Evolutionary conservation across 2,329 filamentous ascomycete species (phyloP).

Genomic region (Aspergillus sp.): DNA sequence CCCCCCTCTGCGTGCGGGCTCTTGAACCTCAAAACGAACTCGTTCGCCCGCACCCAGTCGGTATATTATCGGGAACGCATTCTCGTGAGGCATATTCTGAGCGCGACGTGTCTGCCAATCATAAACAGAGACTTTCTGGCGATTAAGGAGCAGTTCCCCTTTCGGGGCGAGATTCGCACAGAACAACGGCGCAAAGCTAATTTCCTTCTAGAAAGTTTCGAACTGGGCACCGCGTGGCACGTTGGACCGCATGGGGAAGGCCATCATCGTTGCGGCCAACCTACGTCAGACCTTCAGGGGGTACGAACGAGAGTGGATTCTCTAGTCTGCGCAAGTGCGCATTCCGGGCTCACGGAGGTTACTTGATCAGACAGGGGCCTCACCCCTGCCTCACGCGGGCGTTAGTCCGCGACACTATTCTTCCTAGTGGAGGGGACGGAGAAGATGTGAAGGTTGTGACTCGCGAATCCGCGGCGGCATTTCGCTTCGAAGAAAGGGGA

Average conservation of each 20-base stretch:
- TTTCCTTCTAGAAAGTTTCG: slow-evolving; percentile 38
- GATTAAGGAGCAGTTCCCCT: not conserved
- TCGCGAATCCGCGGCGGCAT: not conserved
- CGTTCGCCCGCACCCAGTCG: not conserved
- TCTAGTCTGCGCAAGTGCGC: not conserved
- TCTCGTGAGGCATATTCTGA: slow-evolving; percentile 2
- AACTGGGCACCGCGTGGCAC: slow-evolving; percentile 20
- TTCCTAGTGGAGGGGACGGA: not conserved
- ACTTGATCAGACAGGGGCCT: slow-evolving; percentile 3
- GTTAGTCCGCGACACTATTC: slow-evolving; percentile 5
- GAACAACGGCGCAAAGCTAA: slow-evolving; percentile 29
- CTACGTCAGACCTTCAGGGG: slow-evolving; percentile 10
- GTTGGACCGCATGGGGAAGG: slow-evolving; percentile 18
- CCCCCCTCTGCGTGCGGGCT: not conserved
- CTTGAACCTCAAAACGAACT: not conserved
- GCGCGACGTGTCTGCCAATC: not conserved
- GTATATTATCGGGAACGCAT: not conserved
- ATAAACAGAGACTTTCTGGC: not conserved
- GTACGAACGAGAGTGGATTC: slow-evolving; percentile 8
- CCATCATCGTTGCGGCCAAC: not conserved
- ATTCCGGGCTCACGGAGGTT: not conserved
- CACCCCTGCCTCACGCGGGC: slow-evolving; percentile 2
- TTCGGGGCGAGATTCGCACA: not conserved
- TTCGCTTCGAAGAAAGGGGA: not conserved
- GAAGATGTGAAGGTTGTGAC: not conserved